Evolutionary conservation across 2,329 filamentous ascomycete species (phyloP).

Genomic region (Bertia moriformis): DNA sequence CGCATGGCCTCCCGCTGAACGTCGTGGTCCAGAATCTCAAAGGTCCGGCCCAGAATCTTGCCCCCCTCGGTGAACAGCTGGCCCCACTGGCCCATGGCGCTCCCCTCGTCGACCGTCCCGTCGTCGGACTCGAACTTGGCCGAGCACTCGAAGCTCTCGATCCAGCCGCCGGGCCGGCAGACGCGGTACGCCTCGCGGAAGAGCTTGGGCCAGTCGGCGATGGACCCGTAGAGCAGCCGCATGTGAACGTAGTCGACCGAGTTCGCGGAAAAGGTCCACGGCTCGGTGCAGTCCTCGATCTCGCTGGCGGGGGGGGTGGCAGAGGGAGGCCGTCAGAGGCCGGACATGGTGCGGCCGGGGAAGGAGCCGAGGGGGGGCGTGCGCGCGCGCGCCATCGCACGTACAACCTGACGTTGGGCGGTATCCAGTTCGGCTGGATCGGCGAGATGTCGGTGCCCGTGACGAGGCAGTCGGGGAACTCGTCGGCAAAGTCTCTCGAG

Average conservation of each 20-base stretch:
- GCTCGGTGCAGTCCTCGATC: slow-evolving; percentile 10
- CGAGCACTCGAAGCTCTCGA: slow-evolving; percentile 15
- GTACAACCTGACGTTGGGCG: slow-evolving; percentile 3
- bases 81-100: background rate
- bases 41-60: background rate
- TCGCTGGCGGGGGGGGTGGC: too few relatives aligned
- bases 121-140: slow-evolving; percentile 8
- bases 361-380: background rate
- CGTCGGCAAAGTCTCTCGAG: slow-evolving; percentile 4
- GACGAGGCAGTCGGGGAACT: slow-evolving; percentile 21
- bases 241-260: slow-evolving; percentile 13
- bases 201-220: slow-evolving; percentile 9
- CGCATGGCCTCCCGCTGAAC: background rate
- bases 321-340: too few relatives aligned
- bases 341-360: too few relatives aligned
- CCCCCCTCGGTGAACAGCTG: background rate
- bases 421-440: slow-evolving; percentile 10
- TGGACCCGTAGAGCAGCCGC: slow-evolving; percentile 10
- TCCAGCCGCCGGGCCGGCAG: slow-evolving; percentile 34
- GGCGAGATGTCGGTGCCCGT: slow-evolving; percentile 27
- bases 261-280: slow-evolving; percentile 7
- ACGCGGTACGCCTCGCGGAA: slow-evolving; percentile 7
- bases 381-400: too few relatives aligned
- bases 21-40: background rate
- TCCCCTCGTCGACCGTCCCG: background rate